These are phyloP conservation scores for Cytospora mali DNA, from an alignment of 2,329 filamentous ascomycete species.

Conservation along the genomic window DNA sequence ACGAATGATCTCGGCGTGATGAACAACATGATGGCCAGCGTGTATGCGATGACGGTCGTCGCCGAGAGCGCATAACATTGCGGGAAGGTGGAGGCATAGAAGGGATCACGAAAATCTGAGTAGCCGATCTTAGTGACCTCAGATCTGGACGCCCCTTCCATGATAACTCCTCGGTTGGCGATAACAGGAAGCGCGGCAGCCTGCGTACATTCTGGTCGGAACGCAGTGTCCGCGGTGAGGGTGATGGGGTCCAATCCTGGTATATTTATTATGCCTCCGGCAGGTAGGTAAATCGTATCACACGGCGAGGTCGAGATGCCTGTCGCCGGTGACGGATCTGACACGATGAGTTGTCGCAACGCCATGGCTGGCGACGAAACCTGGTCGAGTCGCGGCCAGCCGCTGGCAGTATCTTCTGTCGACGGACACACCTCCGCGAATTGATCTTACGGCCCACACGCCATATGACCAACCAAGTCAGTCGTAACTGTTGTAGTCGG, in stretches of 20 bases:
- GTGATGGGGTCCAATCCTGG: constrained; percentile 58
- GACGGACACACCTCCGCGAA: constrained; percentile 20
- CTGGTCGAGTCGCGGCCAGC: constrained; percentile 33
- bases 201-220: constrained; percentile 58
- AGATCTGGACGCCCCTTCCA: constrained; percentile 33
- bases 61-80: constrained; percentile 92
- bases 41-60: constrained; percentile 87
- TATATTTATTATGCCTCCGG: constrained; percentile 52
- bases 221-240: constrained; percentile 61
- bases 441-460: constrained; percentile 19
- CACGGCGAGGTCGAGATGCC: constrained; percentile 30
- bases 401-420: constrained; percentile 25
- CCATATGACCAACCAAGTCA: constrained; percentile 19
- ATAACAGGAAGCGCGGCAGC: constrained; percentile 45
- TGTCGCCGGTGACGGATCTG: constrained; percentile 29
- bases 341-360: constrained; percentile 30
- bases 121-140: constrained; percentile 44
- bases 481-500: background rate
- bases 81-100: constrained; percentile 91
- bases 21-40: constrained; percentile 90
- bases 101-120: constrained; percentile 78
- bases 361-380: constrained; percentile 33
- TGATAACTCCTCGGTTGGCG: constrained; percentile 43
- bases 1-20: constrained; percentile 95
- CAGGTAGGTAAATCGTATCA: constrained; percentile 42